A percentile compares a stretch with the other conserved stretches of the same genome.
Conservation (phyloP, 2,329 filamentous ascomycete genomes). For the Fusarium xyrophilum region DNA sequence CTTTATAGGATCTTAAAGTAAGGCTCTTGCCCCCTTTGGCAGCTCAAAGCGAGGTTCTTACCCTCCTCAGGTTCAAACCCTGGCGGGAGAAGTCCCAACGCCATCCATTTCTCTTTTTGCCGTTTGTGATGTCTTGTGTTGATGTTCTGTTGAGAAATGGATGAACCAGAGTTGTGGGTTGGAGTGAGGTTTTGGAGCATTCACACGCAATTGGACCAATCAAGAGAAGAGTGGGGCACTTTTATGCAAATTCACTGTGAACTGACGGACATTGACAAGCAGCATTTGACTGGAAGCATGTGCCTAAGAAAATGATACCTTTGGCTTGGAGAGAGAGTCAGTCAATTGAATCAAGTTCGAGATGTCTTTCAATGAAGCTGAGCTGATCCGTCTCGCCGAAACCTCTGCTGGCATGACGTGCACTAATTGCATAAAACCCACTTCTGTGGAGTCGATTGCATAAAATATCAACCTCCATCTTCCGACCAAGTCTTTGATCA, state of each 20-base stretch:
- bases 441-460: fast-evolving
- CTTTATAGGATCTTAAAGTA: too few relatives aligned
- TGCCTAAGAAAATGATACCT: too few relatives aligned
- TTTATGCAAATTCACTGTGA: background rate
- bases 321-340: fast-evolving
- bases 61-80: constrained; percentile 8
- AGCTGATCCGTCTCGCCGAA: too few relatives aligned
- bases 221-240: background rate
- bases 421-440: too few relatives aligned
- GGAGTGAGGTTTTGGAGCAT: background rate
- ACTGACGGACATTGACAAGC: fast-evolving
- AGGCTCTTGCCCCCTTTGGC: too few relatives aligned
- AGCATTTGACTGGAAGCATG: too few relatives aligned
- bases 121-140: fast-evolving
- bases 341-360: background rate
- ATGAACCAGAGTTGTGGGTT: background rate
- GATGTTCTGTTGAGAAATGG: background rate
- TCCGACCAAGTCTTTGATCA: too few relatives aligned
- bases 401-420: background rate
- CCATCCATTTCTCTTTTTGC: background rate
- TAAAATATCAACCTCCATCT: background rate
- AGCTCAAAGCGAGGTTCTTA: too few relatives aligned
- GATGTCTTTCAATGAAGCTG: fast-evolving
- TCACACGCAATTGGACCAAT: background rate
- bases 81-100: constrained; percentile 7